Conservation (phyloP, 2,329 filamentous ascomycete genomes). For the Aspergillus sp. region DNA sequence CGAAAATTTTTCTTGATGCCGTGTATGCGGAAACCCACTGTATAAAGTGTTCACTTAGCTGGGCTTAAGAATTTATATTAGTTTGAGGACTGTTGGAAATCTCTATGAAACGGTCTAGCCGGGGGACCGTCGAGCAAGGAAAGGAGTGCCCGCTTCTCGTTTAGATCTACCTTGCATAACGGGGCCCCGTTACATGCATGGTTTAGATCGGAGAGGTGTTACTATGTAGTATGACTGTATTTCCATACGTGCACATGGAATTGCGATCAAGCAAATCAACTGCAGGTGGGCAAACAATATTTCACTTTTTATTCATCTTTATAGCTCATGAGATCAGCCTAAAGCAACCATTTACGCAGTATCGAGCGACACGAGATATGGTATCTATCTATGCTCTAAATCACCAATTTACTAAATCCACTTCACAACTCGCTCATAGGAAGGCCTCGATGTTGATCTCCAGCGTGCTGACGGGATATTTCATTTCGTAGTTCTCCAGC, state of each 20-base stretch:
- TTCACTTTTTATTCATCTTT: slow-evolving; percentile 4
- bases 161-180: neutral
- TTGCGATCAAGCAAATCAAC: neutral
- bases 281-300: neutral
- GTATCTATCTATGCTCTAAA: slow-evolving; percentile 14
- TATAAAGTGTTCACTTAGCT: neutral
- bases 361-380: slow-evolving; percentile 7
- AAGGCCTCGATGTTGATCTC: slow-evolving; percentile 95
- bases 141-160: neutral
- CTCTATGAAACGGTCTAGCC: neutral
- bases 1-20: slow-evolving; percentile 4
- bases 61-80: neutral
- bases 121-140: neutral
- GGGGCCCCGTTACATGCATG: neutral
- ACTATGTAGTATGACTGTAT: too few relatives aligned
- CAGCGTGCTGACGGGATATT: slow-evolving; percentile 87
- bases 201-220: neutral
- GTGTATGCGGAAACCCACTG: neutral
- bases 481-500: slow-evolving; percentile 88
- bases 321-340: neutral
- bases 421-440: slow-evolving; percentile 53
- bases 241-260: too few relatives aligned
- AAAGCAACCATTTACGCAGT: neutral
- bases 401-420: neutral
- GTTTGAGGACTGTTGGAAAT: neutral